These are phyloP conservation scores for Chenopodium formosanum DNA, from an alignment of 148 eudicot species.

Conservation along the genomic window DNA sequence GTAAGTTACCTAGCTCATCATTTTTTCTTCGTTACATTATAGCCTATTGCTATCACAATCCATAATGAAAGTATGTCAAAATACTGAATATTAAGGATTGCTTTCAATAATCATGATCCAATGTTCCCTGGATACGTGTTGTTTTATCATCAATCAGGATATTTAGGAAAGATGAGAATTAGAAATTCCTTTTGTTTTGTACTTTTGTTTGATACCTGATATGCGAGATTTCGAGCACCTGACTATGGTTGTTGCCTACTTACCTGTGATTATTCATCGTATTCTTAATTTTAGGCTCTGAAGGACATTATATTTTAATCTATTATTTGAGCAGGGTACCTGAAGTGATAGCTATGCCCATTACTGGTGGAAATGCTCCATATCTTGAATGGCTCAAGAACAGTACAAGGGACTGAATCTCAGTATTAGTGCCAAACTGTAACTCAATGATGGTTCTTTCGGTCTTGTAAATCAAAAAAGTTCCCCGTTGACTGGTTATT, in stretches of 20 bases:
- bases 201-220: too few species aligned
- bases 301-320: not conserved
- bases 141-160: not conserved
- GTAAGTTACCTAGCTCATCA: slow-evolving; percentile 44
- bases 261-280: not conserved
- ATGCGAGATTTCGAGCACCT: too few species aligned
- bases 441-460: not conserved
- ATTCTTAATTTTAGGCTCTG: not conserved
- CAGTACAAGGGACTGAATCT: slow-evolving; percentile 68
- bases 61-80: not conserved
- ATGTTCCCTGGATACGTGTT: not conserved
- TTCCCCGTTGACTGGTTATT: too few species aligned
- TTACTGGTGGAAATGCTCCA: slow-evolving; percentile 68
- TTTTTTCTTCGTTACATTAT: not conserved
- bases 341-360: slow-evolving; percentile 91
- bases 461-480: not conserved
- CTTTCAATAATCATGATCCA: not conserved
- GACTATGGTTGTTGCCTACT: not conserved
- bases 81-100: not conserved
- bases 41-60: not conserved
- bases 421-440: not conserved
- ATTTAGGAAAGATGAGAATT: not conserved
- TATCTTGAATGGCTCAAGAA: slow-evolving; percentile 92
- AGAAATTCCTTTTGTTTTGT: not conserved
- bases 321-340: slow-evolving; percentile 55